phyloP scores from a whole-genome alignment of 164 flowering plant genomes.

The Macadamia tetraphylla region DNA sequence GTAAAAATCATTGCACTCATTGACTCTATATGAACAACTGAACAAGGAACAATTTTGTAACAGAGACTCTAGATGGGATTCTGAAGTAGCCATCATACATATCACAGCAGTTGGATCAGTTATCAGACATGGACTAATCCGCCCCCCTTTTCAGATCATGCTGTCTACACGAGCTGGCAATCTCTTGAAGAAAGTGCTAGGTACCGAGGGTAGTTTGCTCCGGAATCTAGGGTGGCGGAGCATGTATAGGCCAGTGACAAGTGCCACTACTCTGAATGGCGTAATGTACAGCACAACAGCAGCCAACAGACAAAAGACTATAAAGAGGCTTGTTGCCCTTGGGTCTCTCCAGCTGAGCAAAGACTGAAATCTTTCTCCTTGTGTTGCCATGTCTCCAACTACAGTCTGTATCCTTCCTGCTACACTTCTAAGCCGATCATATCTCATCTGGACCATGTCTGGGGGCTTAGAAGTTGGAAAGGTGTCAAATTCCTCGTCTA shows the following conservation, averaged over 20 bases:
- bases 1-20: background rate
- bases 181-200: constrained; percentile 69
- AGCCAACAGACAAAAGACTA: constrained; percentile 36
- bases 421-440: constrained; percentile 49
- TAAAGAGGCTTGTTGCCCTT: constrained; percentile 48
- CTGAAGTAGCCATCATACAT: background rate
- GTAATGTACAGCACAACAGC: constrained; percentile 46
- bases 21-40: background rate
- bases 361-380: constrained; percentile 56
- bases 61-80: background rate
- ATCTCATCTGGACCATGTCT: constrained; percentile 42
- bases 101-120: background rate
- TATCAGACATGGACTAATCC: background rate
- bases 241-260: constrained; percentile 46
- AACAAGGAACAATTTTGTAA: background rate
- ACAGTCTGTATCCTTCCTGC: constrained; percentile 60
- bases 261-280: constrained; percentile 50
- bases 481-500: constrained; percentile 58
- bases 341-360: constrained; percentile 60
- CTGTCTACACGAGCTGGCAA: constrained; percentile 53
- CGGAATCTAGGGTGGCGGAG: constrained; percentile 62
- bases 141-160: constrained; percentile 29
- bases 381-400: constrained; percentile 58
- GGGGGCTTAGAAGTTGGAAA: constrained; percentile 44
- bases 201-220: constrained; percentile 64